These are phyloP conservation scores for Alternaria infectoria DNA, from an alignment of 2,329 filamentous ascomycete genomes.

Conservation along the genomic window DNA sequence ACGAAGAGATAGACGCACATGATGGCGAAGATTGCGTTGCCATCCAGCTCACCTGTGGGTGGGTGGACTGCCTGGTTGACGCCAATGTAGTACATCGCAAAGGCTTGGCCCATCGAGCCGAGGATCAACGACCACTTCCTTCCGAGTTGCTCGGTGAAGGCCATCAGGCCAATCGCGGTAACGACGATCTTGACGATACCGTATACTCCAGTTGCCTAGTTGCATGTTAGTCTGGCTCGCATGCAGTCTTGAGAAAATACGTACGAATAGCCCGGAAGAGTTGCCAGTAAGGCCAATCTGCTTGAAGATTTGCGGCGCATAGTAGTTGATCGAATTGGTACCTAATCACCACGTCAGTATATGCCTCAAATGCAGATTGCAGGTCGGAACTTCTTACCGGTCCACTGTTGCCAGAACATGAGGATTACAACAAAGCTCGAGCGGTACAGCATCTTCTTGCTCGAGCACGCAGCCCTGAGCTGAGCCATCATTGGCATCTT, in stretches of 20 bases:
- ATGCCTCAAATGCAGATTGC: not conserved
- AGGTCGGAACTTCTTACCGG: conserved; percentile 30
- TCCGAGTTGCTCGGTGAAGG: conserved; percentile 54
- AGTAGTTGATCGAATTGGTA: conserved; percentile 49
- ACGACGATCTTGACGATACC: conserved; percentile 55
- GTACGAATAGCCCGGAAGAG: conserved; percentile 53
- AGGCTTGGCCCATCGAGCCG: conserved; percentile 52
- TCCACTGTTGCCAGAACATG: conserved; percentile 55
- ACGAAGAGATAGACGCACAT: conserved; percentile 60
- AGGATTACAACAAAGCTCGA: conserved; percentile 51
- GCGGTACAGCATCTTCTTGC: conserved; percentile 50
- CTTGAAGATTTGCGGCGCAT: conserved; percentile 54
- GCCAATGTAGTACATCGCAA: conserved; percentile 50
- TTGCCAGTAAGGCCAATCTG: conserved; percentile 49
- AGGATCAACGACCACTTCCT: conserved; percentile 54
- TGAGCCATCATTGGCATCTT: conserved; percentile 49
- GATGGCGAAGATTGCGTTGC: conserved; percentile 54
- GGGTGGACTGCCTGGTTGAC: conserved; percentile 46
- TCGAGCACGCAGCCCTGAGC: conserved; percentile 46
- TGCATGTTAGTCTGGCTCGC: conserved; percentile 1
- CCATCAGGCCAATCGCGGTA: conserved; percentile 52
- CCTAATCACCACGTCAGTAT: conserved; percentile 3
- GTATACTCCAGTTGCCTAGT: conserved; percentile 42
- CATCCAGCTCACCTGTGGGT: conserved; percentile 41
- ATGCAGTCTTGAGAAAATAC: not conserved